Evolutionary conservation across 352 stramenopile genomes (phyloP), one percentile per base, ranked within the genome.

Genomic region (Globisporangium nunn): DNA sequence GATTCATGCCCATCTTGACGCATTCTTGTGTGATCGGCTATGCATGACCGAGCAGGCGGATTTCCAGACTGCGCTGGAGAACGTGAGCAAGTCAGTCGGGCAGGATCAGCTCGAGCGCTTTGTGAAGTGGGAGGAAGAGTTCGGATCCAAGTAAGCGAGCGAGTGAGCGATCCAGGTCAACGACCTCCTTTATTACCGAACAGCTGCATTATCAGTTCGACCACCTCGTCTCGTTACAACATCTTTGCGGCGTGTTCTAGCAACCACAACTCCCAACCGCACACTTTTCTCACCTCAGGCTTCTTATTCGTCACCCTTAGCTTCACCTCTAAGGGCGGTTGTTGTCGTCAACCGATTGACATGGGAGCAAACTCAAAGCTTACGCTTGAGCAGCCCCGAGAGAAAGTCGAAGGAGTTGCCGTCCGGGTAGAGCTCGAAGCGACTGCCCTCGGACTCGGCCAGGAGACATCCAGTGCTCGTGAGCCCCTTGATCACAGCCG

Each of bases 401-500:
- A 96, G 69, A 54, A 96, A 94, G 66, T 96, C 86, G 48, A 96
- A 89, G 54, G 84, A 95, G 59, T 96, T 95, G 61, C 84, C 87
- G 54, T 96, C 87, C 14, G 87, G 87, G 63, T 95, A 96, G 29
- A 96, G 64, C 63, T 96, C 87, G 12, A 95, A 78, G 30, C 71
- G 70, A 14, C 82, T 71, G 33, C 84, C 81, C 28, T 81, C 63
- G 18, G 73, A 68, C 44, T 85, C 81, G 6, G 87, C 86, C 37
- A 93, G 61, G 12, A 96, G 75, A 35, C 87, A 94, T 14, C 86
- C 87, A 7, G 81, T 93, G 31, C 57, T 63, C 14, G 83, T 88
- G 18, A 93, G 78, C 6, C 82, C 84, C 67, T 91, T 91, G 68
- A 92, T 88, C 30, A 85, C 64, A 52, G 77, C 82, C 10, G 68